Percentiles rank a stretch among this genome's conserved stretches.
phyloP scores from a whole-genome alignment of 1,284 basidiomycete species.

The Tylopilus sp. region DNA sequence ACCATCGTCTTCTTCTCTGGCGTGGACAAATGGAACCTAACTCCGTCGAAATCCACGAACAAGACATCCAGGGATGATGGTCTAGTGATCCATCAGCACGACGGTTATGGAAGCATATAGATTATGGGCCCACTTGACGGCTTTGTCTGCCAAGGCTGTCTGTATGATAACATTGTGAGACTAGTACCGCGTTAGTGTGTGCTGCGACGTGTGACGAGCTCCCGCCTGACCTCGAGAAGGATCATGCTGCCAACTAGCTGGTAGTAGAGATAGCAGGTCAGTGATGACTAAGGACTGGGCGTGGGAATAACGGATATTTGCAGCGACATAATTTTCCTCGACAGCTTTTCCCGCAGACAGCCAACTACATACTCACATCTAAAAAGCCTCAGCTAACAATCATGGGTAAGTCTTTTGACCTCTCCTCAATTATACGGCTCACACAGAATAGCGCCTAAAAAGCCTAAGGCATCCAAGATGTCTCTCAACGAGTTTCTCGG shows the following conservation, averaged over 20 bases:
- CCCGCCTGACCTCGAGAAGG: constrained; percentile 58
- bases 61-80: constrained; percentile 89
- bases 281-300: too few relatives aligned
- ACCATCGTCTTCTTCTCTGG: constrained; percentile 79
- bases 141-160: constrained; percentile 87
- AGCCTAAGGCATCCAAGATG: constrained; percentile 79
- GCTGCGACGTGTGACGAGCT: constrained; percentile 5
- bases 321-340: constrained; percentile 24
- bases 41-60: constrained; percentile 97
- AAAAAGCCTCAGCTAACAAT: constrained; percentile 13
- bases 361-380: constrained; percentile 3
- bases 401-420: constrained; percentile 25
- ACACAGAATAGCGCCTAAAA: constrained; percentile 66
- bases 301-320: constrained; percentile 31
- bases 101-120: constrained; percentile 3
- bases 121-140: constrained; percentile 59
- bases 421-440: constrained; percentile 6
- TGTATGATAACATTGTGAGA: constrained; percentile 92
- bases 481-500: constrained; percentile 86
- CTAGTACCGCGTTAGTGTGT: constrained; percentile 39
- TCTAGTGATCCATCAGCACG: constrained; percentile 41
- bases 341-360: constrained; percentile 13
- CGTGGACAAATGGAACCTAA: constrained; percentile 90
- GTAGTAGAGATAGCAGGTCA: too few relatives aligned
- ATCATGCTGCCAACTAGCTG: constrained; percentile 51